Evolutionary conservation across 1,284 basidiomycete species (phyloP).

Genomic region (Marasmius sp.): DNA sequence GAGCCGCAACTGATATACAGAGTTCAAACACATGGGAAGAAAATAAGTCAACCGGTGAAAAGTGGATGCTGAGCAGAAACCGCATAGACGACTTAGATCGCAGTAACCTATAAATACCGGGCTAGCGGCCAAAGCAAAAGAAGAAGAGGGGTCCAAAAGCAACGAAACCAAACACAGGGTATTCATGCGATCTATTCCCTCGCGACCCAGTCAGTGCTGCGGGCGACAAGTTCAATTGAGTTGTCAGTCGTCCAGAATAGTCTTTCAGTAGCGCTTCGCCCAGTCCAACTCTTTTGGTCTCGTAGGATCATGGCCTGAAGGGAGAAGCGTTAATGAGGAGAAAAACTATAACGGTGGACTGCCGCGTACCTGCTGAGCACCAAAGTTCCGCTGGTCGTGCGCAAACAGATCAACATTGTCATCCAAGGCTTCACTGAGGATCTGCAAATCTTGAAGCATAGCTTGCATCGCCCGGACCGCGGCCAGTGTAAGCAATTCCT

Average conservation of each 20-base stretch:
- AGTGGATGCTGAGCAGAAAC: not conserved
- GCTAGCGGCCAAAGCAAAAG: conserved; percentile 1
- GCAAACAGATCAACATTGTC: conserved; percentile 90
- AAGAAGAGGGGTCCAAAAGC: not conserved
- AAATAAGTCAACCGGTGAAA: not conserved
- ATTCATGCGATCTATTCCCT: conserved; percentile 49
- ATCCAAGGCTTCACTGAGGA: conserved; percentile 81
- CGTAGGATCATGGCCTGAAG: conserved; percentile 86
- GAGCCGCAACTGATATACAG: not conserved
- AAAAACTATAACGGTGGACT: not conserved
- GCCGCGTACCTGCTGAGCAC: conserved; percentile 81
- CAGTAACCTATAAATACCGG: not conserved
- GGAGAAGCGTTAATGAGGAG: conserved; percentile 12
- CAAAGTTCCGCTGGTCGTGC: conserved; percentile 87
- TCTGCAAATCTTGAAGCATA: conserved; percentile 82
- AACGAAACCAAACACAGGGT: not conserved
- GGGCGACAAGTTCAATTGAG: conserved; percentile 77
- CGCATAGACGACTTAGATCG: not conserved
- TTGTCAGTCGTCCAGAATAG: conserved; percentile 88
- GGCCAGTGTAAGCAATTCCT: conserved; percentile 68
- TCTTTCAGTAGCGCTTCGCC: conserved; percentile 81
- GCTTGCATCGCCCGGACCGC: conserved; percentile 80
- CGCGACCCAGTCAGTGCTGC: conserved; percentile 82
- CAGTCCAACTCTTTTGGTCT: conserved; percentile 91
- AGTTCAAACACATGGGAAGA: not conserved